These are phyloP conservation scores for Nannochloropsis gaditana DNA, from an alignment of 108 stramenopile genomes.

Conservation along the genomic window DNA sequence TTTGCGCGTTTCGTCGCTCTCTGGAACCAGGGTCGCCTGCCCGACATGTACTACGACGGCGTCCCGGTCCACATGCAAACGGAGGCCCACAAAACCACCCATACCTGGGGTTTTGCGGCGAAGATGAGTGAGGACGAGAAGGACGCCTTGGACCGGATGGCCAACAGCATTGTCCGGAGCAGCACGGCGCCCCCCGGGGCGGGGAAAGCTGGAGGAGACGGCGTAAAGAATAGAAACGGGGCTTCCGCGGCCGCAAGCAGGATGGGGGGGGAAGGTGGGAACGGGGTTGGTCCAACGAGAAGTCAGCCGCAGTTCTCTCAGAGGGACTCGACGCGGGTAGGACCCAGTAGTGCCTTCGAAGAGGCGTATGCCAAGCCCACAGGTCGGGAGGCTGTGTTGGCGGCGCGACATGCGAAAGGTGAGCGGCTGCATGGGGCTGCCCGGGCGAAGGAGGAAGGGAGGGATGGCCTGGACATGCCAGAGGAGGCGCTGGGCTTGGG, in stretches of 20 bases:
- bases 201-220: not conserved
- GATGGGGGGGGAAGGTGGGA: too few species aligned
- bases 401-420: not conserved
- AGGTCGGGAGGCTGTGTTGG: not conserved
- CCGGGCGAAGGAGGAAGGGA: constrained; percentile 19
- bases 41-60: constrained; percentile 4
- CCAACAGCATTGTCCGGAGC: not conserved
- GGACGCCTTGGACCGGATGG: not conserved
- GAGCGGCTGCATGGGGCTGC: not conserved
- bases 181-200: not conserved
- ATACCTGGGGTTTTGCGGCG: not conserved
- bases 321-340: not conserved
- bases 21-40: not conserved
- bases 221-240: not conserved
- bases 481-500: not conserved
- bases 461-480: not conserved
- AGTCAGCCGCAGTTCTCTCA: too few species aligned
- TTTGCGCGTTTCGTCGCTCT: not conserved
- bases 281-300: too few species aligned
- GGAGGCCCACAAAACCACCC: not conserved
- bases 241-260: not conserved
- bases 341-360: not conserved
- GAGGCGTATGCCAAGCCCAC: not conserved
- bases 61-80: not conserved
- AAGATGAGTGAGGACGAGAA: not conserved